These are phyloP conservation scores for Debaryomycetaceae sp. DNA, from an alignment of 1,139 yeast species.

Conservation along the genomic window DNA sequence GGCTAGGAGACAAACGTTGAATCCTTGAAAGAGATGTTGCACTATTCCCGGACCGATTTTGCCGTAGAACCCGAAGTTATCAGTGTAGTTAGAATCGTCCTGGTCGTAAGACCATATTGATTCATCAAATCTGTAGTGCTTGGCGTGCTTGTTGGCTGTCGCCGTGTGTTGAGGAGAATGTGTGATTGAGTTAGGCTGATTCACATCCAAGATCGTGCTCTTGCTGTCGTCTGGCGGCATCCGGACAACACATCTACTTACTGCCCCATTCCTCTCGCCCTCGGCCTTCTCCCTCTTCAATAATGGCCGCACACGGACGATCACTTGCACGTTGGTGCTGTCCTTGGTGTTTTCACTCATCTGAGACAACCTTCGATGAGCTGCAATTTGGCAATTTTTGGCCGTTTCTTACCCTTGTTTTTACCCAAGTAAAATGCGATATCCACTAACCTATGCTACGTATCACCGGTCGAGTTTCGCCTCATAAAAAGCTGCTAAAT, in stretches of 20 bases:
- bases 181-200: neutral
- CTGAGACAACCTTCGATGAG: neutral
- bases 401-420: no score
- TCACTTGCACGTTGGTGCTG: constrained; percentile 35
- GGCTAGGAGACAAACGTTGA: constrained; percentile 71
- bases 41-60: constrained; percentile 56
- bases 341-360: neutral
- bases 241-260: constrained; percentile 19
- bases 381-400: no score
- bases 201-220: constrained; percentile 15
- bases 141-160: constrained; percentile 15
- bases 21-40: constrained; percentile 65
- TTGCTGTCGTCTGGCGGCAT: constrained; percentile 28
- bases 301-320: constrained; percentile 46
- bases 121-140: constrained; percentile 51
- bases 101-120: constrained; percentile 56
- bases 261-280: constrained; percentile 2
- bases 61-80: constrained; percentile 49
- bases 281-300: constrained; percentile 28
- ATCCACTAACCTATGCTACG: no score
- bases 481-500: no score
- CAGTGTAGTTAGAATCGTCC: constrained; percentile 31
- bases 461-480: no score
- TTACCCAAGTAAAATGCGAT: no score
- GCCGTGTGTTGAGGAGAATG: neutral